Conservation (phyloP, 345 rosid species). For the Eucalyptus rudis region DNA sequence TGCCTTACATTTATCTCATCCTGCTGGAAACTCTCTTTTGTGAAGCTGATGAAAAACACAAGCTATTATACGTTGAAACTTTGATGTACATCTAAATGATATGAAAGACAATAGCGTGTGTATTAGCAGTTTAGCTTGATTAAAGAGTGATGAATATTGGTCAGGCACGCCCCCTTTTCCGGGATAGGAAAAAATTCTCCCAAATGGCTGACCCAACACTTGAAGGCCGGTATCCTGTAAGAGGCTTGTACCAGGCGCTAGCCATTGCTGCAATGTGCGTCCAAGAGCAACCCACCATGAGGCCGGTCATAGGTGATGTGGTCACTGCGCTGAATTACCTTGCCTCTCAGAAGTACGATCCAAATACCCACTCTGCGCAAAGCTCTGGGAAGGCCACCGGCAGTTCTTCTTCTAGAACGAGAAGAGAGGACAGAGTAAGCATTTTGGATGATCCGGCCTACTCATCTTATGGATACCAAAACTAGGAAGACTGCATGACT, state of each 20-base stretch:
- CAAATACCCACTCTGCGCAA: background rate
- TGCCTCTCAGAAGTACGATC: slow-evolving; percentile 12
- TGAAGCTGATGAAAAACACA: background rate
- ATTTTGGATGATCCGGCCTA: background rate
- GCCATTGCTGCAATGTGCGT: slow-evolving; percentile 37
- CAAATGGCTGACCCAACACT: slow-evolving; percentile 25
- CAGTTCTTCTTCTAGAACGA: background rate
- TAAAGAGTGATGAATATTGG: background rate
- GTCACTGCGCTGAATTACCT: slow-evolving; percentile 28
- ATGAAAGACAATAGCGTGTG: background rate
- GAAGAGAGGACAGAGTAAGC: background rate
- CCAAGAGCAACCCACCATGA: slow-evolving; percentile 31
- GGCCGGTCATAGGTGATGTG: slow-evolving; percentile 21
- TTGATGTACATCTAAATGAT: background rate
- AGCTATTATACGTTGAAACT: background rate
- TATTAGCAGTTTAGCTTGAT: background rate
- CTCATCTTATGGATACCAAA: background rate
- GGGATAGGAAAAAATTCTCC: slow-evolving; percentile 19
- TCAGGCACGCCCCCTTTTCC: slow-evolving; percentile 36
- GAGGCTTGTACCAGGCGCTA: slow-evolving; percentile 34
- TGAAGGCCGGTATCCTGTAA: slow-evolving; percentile 15
- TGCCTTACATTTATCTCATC: background rate
- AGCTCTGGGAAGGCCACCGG: background rate
- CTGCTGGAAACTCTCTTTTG: background rate
- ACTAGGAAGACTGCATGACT: background rate